Base-by-base conservation (phyloP, 1,139 yeast species). In the Blastobotrys indianensis region DNA sequence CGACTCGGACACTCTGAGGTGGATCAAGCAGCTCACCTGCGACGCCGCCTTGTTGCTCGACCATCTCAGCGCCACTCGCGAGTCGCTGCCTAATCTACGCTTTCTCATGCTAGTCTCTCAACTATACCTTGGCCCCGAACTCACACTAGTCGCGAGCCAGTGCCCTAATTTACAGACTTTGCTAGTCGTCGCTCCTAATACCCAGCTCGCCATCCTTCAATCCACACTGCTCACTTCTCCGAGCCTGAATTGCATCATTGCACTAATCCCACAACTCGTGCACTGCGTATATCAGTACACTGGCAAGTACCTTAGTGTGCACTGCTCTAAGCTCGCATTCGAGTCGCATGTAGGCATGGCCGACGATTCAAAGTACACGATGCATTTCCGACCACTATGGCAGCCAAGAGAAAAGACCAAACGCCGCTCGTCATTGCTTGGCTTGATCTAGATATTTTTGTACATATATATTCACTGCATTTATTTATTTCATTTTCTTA, bases 371-470 rank as follows among this genome's bases (percentile, higher is more conserved):
- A 29, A 11, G 4, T 41, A 30, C 31, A 36, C 39, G n/a, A 23
- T 4, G 9, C 9, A 12, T 16, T 41, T 41, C 31, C 35, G 45
- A 17, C 45, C 45, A n/a, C 15, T 11, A 7, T 41, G 45, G 45
- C 45, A 41, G 32, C 45, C 45, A 2, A 4, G 13, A 5, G 39
- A 25, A 4, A 20, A 16, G 28, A 23, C 36, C 7, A 41, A 33
- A n/a, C 33, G 41, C 20, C 25, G 25, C 25, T 20, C 25, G 7
- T 31, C 33, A 9, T 8, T 13, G 15, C 33, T n/a, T 4, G 33
- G 12, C 3, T 35, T 35, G 28, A 35, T 25, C 37, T 35, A 15
- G 17, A 4, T 4, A 20, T 20, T 20, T 20, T 20, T 20, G 25
- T 20, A 20, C 25, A 20, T 20, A n/a, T n/a, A n/a, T n/a, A n/a